Evolutionary conservation across 2,329 filamentous ascomycete species (phyloP).

Genomic region (Colletotrichum truncatum): DNA sequence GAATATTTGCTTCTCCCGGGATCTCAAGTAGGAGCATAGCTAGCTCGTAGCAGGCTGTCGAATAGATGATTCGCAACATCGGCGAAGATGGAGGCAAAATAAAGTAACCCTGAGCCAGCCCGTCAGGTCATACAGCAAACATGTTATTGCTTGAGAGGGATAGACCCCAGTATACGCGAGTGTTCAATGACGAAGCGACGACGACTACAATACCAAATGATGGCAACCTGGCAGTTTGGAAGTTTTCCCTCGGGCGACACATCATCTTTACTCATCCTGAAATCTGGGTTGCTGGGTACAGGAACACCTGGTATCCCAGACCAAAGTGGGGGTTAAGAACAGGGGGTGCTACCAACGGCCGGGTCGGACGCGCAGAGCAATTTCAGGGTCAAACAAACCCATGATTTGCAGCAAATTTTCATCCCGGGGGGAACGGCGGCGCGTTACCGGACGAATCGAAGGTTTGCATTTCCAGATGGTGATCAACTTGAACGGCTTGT

Average conservation of each 20-base stretch:
- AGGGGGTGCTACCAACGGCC: conserved; percentile 19
- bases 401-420: conserved; percentile 24
- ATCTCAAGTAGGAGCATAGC: neutral
- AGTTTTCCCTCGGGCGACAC: neutral
- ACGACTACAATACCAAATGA: neutral
- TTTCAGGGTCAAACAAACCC: conserved; percentile 27
- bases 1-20: neutral
- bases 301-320: conserved; percentile 18
- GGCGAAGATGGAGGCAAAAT: neutral
- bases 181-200: conserved; percentile 13
- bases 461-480: conserved; percentile 12
- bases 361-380: conserved; percentile 24
- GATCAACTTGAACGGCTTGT: conserved; percentile 15
- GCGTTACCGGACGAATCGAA: conserved; percentile 23
- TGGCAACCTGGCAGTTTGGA: conserved; percentile 5
- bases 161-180: neutral
- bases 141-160: neutral
- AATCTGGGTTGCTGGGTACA: conserved; percentile 24
- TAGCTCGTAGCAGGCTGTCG: neutral
- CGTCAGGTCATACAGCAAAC: conserved; percentile 23
- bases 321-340: conserved; percentile 12
- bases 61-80: neutral
- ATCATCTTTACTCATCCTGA: conserved; percentile 5
- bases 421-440: conserved; percentile 9
- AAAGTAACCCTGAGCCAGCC: neutral